Base-by-base conservation (phyloP, 352 stramenopile species). In the Phytophthora kernoviae region DNA sequence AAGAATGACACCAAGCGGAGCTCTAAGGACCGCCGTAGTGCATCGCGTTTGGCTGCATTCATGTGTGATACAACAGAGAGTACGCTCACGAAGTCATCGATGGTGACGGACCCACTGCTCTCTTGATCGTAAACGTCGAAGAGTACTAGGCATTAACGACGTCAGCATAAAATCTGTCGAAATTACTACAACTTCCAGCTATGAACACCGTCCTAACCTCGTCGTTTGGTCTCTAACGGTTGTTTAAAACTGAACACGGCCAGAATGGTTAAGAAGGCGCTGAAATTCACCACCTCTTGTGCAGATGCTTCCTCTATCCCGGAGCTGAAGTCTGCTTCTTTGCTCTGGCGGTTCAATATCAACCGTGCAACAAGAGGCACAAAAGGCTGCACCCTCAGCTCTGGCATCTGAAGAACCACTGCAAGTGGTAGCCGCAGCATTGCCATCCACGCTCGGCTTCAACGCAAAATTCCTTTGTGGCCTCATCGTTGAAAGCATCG, bases 101-200 rank as follows among this genome's bases (percentile, higher is more conserved):
- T 40, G 0, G 59, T 70, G 37, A 71, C 60, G 4, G 12, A 49
- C 9, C 73, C 73, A 12, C 79, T 75, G 3, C 7, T 33, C 7
- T 78, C 68, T 15, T 39, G 39, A 14, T 86, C 76, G 34, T 79
- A 83, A 2, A 81, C 22, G 20, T 72, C 60, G 36, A 83, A 86
- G 1, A 86, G 24, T 11, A 79, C 76, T 85, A 12, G 7, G 24
- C 4, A 32, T 22, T 45, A 8, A 18, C 3, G 45, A 36, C 0
- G 15, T 6, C 9, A 36, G 12, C 26, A 11, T 15, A 14, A 18
- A 15, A 46, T 8, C n/a, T 18, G 27, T 32, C 39, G 10, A 51
- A 30, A 30, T 6, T 30, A 30, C 24, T 6, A 30, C 24, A 30
- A 30, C 3, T 6, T 30, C 24, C 17, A 36, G 11, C 22, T 24